Base-by-base conservation (phyloP, 495 filamentous ascomycete species). In the Choiromyces venosus region DNA sequence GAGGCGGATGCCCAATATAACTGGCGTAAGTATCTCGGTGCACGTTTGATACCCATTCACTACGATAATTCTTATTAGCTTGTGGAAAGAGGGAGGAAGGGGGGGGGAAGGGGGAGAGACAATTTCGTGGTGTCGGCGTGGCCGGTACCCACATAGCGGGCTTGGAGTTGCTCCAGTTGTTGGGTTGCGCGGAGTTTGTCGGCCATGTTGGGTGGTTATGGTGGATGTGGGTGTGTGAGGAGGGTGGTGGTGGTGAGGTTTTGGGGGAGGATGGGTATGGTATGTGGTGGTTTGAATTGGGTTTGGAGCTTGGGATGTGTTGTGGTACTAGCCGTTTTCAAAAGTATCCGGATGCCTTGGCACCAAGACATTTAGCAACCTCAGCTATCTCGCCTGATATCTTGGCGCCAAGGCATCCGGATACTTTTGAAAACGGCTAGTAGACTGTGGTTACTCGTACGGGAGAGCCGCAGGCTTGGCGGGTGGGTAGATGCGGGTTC, bases 161-260 rank as follows among this genome's bases (percentile, higher is more conserved):
- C 88, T 84, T 99, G 95, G 16, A 98, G 91, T 74, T 91, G 88
- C 84, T 98, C 96, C 79, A 99, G 94, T 81, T 98, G 95, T 83
- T 98, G 96, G 72, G 94, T 91, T 19, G 93, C 93, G 82, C 96
- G 93, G 74, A 98, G 91, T 85, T 99, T 99, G 87, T 99, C 95
- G 79, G 95, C 95, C 95, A 81, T 81, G n/a, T n/a, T n/a, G n/a
- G n/a, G n/a, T 42, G 42, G 75, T 66, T 37, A 10, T 67, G 78
- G 42, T 67, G 29, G 38, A 36, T 29, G 19, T 76, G 70, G 14
- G 37, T 40, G 52, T 29, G 25, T 66, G 33, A 4, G 42, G 12
- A 25, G 61, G 18, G 37, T 8, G 12, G 71, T 12, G 36, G 12
- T 67, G 35, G 39, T 70, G 52, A 37, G 40, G 25, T 36, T 38